phyloP scores from a whole-genome alignment of 2,329 filamentous ascomycete genomes.

The Penicillium janthinellum region DNA sequence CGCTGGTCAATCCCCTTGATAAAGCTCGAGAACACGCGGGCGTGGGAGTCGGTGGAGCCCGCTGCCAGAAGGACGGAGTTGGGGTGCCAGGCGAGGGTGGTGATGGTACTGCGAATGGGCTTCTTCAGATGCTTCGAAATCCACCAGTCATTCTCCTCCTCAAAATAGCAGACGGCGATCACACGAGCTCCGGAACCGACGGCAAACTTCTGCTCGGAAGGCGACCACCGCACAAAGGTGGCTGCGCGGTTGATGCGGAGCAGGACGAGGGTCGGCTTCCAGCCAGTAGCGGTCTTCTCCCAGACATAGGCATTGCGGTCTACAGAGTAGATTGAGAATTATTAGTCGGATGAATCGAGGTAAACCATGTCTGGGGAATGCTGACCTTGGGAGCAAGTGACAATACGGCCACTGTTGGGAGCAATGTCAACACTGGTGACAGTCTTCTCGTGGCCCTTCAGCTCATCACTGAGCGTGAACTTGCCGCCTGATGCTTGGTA shows the following conservation, averaged over 20 bases:
- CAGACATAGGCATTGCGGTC: conserved; percentile 98
- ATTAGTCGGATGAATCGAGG: neutral
- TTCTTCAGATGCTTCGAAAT: conserved; percentile 99
- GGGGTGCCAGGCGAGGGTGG: conserved; percentile 92
- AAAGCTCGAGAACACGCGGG: conserved; percentile 90
- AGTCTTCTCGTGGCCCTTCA: conserved; percentile 95
- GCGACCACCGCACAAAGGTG: conserved; percentile 96
- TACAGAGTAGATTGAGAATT: conserved; percentile 38
- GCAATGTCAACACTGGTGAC: conserved; percentile 97
- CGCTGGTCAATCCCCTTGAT: conserved; percentile 91
- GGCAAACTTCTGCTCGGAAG: conserved; percentile 94
- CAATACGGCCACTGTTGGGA: conserved; percentile 84
- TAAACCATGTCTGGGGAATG: neutral
- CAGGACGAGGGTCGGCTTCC: conserved; percentile 95
- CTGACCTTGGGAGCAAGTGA: conserved; percentile 91
- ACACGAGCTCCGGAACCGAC: conserved; percentile 94
- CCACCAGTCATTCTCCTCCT: conserved; percentile 99
- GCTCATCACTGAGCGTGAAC: conserved; percentile 85
- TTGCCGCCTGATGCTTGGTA: conserved; percentile 72
- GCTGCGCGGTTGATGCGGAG: conserved; percentile 96
- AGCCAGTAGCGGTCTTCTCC: conserved; percentile 89
- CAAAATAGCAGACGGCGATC: conserved; percentile 97
- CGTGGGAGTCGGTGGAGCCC: conserved; percentile 96
- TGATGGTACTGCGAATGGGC: conserved; percentile 96
- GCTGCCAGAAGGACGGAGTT: conserved; percentile 94